Evolutionary conservation across 176 grass and related monocot species (phyloP).

Genomic region (Bromus sterilis): DNA sequence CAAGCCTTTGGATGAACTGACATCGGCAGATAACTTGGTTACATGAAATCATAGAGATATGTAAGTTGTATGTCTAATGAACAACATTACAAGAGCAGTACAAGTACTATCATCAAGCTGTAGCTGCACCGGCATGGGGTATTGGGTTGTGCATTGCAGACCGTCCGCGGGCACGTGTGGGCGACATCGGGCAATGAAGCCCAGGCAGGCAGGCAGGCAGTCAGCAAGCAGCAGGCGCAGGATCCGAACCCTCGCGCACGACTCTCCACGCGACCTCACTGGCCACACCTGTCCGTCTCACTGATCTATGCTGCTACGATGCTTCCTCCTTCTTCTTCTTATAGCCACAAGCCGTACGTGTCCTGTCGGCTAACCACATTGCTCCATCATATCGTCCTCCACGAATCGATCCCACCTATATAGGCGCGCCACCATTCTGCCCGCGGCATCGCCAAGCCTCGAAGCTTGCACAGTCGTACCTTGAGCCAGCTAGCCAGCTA

Average conservation of each 20-base stretch:
- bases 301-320: not conserved
- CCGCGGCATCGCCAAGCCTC: not conserved
- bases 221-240: not conserved
- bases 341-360: not conserved
- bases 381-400: not conserved
- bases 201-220: not conserved
- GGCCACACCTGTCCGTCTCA: not conserved
- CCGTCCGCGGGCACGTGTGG: no score
- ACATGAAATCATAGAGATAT: not conserved
- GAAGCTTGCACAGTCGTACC: not conserved
- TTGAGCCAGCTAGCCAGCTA: no score
- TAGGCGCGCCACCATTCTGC: not conserved
- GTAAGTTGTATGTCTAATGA: no score
- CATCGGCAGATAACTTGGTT: no score
- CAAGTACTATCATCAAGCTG: not conserved
- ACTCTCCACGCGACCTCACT: slow-evolving; percentile 25
- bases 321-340: not conserved
- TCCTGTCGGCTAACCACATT: not conserved
- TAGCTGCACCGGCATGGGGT: not conserved
- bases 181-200: not conserved
- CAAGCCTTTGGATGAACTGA: no score
- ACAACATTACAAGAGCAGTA: not conserved
- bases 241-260: slow-evolving; percentile 33
- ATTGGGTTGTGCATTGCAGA: no score
- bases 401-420: not conserved